Evolutionary conservation across 129 eudicot species (phyloP).

Genomic region (Lactuca saligna): DNA sequence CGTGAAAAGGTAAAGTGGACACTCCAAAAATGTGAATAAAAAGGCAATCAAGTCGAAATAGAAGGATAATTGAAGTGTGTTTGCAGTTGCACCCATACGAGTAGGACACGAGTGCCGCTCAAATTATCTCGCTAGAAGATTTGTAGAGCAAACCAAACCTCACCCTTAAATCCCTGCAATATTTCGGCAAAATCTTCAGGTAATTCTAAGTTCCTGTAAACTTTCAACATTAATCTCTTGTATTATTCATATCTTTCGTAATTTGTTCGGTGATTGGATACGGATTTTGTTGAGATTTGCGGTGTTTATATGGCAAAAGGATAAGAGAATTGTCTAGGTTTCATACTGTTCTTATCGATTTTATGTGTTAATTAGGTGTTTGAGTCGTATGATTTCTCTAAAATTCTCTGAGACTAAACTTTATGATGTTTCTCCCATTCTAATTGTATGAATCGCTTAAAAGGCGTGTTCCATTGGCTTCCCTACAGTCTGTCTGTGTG

Average conservation of each 20-base stretch:
- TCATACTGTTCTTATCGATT: neutral
- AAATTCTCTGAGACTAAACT: neutral
- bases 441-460: neutral
- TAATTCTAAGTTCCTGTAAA: neutral
- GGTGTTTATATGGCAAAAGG: neutral
- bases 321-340: neutral
- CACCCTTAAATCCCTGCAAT: neutral
- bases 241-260: neutral
- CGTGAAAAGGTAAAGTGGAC: neutral
- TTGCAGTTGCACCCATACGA: slow-evolving; percentile 24
- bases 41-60: neutral
- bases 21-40: neutral
- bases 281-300: neutral
- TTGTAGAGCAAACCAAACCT: neutral
- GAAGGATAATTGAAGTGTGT: slow-evolving; percentile 15
- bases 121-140: neutral
- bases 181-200: slow-evolving; percentile 12
- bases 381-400: neutral
- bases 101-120: slow-evolving; percentile 20
- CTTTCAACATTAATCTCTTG: neutral
- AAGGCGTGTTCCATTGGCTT: neutral
- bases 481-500: neutral
- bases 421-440: neutral
- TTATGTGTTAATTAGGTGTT: neutral
- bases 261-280: neutral